These are phyloP conservation scores for Barbarea vulgaris DNA, from an alignment of 345 rosid species.

Conservation along the genomic window DNA sequence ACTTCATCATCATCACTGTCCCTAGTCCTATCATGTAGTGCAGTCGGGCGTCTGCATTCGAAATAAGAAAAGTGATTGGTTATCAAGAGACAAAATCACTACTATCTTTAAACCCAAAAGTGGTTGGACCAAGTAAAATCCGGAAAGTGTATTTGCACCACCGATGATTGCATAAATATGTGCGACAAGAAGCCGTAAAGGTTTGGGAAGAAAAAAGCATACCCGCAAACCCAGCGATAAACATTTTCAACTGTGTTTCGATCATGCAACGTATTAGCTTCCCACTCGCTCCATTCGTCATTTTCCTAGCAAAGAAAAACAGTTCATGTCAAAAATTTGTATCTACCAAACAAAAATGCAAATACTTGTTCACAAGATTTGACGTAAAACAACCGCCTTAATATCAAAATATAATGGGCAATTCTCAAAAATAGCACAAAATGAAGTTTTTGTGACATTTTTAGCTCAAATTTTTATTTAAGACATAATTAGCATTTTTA, in stretches of 20 bases:
- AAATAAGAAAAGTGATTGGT: background rate
- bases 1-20: constrained; percentile 96
- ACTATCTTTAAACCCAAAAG: constrained; percentile 4
- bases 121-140: background rate
- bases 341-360: constrained; percentile 24
- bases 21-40: constrained; percentile 87
- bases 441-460: no score
- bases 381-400: background rate
- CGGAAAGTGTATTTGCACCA: constrained; percentile 9
- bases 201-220: constrained; percentile 34
- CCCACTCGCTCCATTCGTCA: constrained; percentile 87
- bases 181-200: background rate
- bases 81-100: constrained; percentile 12
- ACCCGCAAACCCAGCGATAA: constrained; percentile 96
- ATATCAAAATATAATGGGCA: no score
- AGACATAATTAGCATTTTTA: no score
- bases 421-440: no score
- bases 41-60: constrained; percentile 88
- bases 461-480: no score
- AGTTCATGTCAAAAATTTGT: background rate
- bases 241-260: constrained; percentile 91
- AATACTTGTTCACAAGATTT: background rate
- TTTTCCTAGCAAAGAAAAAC: constrained; percentile 54
- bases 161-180: constrained; percentile 2
- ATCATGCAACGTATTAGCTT: constrained; percentile 66